A percentile compares a stretch with the other conserved stretches of the same genome.
phyloP scores from a whole-genome alignment of 192 early-diverging fungal genomes.

The Coemansia furcata region DNA sequence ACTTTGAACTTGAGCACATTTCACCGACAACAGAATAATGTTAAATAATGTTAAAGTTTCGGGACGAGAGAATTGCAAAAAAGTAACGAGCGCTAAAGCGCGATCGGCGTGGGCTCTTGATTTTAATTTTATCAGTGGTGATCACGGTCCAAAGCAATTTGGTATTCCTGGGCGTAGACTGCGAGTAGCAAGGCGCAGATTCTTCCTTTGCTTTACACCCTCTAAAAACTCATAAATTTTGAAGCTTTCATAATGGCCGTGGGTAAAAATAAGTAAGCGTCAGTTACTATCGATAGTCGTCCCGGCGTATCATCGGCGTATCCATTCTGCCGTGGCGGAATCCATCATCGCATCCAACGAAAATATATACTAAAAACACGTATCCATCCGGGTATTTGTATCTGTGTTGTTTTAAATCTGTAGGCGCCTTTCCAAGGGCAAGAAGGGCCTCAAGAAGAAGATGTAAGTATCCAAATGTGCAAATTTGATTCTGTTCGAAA shows the following conservation, averaged over 20 bases:
- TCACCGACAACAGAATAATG: not conserved
- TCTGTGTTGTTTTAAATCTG: slow-evolving; percentile 2
- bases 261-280: slow-evolving; percentile 1
- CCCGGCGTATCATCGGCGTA: slow-evolving; percentile 6
- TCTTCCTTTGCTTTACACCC: slow-evolving; percentile 37
- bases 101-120: not conserved
- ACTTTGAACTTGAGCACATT: slow-evolving; percentile 53
- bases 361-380: not conserved
- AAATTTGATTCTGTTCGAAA: slow-evolving; percentile 1
- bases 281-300: not conserved
- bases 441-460: slow-evolving; percentile 99
- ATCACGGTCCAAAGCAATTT: not conserved
- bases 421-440: slow-evolving; percentile 97
- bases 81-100: not conserved
- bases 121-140: not conserved
- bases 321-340: slow-evolving; percentile 9
- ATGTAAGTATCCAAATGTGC: slow-evolving; percentile 57
- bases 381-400: not conserved
- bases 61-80: not conserved
- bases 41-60: not conserved
- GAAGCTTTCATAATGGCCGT: slow-evolving; percentile 22
- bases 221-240: slow-evolving; percentile 1
- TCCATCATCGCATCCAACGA: slow-evolving; percentile 5
- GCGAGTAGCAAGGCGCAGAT: not conserved
- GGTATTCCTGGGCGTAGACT: not conserved